Conservation (phyloP, 1,139 yeast genomes). For the Geotrichum macrosporum region DNA sequence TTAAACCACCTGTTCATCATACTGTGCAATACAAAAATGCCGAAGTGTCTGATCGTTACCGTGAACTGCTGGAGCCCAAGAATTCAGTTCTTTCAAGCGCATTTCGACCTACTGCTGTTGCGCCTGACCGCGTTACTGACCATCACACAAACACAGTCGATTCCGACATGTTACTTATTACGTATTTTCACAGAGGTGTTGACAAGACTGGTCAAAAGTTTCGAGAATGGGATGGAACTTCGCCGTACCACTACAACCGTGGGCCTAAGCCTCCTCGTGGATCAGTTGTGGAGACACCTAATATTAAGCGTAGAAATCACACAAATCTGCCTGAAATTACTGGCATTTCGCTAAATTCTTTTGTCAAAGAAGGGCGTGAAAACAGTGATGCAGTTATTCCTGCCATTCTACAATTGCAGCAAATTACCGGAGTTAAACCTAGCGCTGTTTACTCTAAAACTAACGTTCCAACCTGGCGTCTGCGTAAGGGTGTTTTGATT, state of each 20-base stretch:
- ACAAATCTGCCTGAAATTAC: conserved; percentile 68
- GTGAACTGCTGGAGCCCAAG: conserved; percentile 60
- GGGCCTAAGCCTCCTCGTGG: conserved; percentile 43
- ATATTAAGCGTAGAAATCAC: conserved; percentile 60
- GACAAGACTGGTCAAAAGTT: conserved; percentile 59
- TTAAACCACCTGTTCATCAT: conserved; percentile 87
- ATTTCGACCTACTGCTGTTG: conserved; percentile 64
- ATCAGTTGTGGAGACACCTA: conserved; percentile 60
- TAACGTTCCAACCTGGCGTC: conserved; percentile 81
- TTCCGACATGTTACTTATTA: conserved; percentile 72
- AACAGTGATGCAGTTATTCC: conserved; percentile 72
- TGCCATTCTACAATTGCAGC: conserved; percentile 79
- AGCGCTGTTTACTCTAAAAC: conserved; percentile 65
- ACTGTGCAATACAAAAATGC: conserved; percentile 69
- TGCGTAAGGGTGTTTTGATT: conserved; percentile 83
- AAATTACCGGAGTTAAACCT: conserved; percentile 88
- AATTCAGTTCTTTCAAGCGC: conserved; percentile 53
- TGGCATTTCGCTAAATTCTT: conserved; percentile 67
- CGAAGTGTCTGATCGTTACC: conserved; percentile 53
- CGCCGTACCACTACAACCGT: conserved; percentile 89
- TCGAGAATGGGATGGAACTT: conserved; percentile 81
- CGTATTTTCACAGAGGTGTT: conserved; percentile 61
- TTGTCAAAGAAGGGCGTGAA: conserved; percentile 68
- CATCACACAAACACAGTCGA: conserved; percentile 70
- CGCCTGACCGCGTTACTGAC: conserved; percentile 76